These are phyloP conservation scores for Akanthomyces lecanii DNA, from an alignment of 2,329 filamentous ascomycete species.

Conservation along the genomic window DNA sequence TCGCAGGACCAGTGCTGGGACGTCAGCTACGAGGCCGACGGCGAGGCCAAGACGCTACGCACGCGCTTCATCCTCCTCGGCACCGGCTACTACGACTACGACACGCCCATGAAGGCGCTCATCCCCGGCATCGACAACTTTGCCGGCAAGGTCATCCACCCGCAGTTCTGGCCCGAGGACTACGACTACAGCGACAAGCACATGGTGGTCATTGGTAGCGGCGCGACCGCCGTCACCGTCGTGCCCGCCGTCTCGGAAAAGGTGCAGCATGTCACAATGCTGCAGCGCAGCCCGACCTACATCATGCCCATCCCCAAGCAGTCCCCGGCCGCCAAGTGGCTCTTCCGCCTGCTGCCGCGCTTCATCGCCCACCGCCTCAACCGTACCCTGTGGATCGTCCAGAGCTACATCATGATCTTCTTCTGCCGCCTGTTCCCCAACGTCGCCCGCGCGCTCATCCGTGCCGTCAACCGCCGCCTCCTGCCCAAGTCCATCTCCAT, in stretches of 20 bases:
- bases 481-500: slow-evolving; percentile 44
- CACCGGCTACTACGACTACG: slow-evolving; percentile 63
- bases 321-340: slow-evolving; percentile 28
- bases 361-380: slow-evolving; percentile 43
- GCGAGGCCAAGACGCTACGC: slow-evolving; percentile 29
- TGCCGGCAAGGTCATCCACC: slow-evolving; percentile 53
- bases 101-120: slow-evolving; percentile 48
- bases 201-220: slow-evolving; percentile 62
- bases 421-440: slow-evolving; percentile 49
- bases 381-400: slow-evolving; percentile 43
- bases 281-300: slow-evolving; percentile 64
- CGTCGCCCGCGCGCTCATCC: slow-evolving; percentile 41
- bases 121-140: slow-evolving; percentile 42
- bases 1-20: slow-evolving; percentile 51
- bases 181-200: slow-evolving; percentile 61
- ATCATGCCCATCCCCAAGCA: slow-evolving; percentile 48
- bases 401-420: slow-evolving; percentile 37
- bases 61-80: slow-evolving; percentile 54
- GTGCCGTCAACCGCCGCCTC: slow-evolving; percentile 35
- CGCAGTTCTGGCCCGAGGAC: slow-evolving; percentile 69
- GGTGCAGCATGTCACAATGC: slow-evolving; percentile 60
- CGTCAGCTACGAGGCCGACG: slow-evolving; percentile 30
- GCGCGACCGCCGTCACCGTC: slow-evolving; percentile 64
- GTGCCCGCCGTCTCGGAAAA: slow-evolving; percentile 56
- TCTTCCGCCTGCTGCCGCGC: slow-evolving; percentile 38